Evolutionary conservation across 2,329 filamentous ascomycete species (phyloP).

Genomic region (Elsinoe necatrix): DNA sequence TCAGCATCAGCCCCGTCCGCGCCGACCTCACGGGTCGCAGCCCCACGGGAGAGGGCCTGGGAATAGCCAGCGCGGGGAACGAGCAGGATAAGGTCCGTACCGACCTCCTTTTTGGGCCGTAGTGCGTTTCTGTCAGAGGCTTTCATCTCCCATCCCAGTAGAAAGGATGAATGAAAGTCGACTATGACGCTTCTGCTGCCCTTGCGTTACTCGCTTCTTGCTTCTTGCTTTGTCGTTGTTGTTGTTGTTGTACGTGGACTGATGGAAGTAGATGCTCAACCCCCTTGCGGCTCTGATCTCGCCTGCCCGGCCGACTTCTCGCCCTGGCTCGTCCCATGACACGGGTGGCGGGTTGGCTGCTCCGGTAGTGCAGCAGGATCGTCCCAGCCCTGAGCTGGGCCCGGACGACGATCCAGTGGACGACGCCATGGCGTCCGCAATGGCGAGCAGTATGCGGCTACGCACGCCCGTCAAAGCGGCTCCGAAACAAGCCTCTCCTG

Average conservation of each 20-base stretch:
- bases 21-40: neutral
- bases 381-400: neutral
- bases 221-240: neutral
- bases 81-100: constrained; percentile 36
- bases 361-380: neutral
- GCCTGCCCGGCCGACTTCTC: neutral
- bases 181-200: neutral
- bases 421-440: constrained; percentile 1
- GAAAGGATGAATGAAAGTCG: neutral
- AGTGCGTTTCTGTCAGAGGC: constrained; percentile 16
- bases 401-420: constrained; percentile 2
- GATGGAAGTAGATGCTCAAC: neutral
- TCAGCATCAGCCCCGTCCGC: constrained; percentile 1
- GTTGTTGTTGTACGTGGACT: neutral
- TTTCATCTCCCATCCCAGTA: neutral
- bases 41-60: neutral
- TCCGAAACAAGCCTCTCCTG: neutral
- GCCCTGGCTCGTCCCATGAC: neutral
- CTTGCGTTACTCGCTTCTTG: neutral
- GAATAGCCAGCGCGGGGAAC: constrained; percentile 15
- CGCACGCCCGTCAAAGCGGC: neutral
- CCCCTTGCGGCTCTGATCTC: neutral
- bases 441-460: neutral
- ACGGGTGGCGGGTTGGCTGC: neutral
- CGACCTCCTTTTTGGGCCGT: constrained; percentile 38